Evolutionary conservation across 1,284 basidiomycete genomes (phyloP), one percentile per base, ranked within the genome.

Genomic region (Ceratobasidium sp.): DNA sequence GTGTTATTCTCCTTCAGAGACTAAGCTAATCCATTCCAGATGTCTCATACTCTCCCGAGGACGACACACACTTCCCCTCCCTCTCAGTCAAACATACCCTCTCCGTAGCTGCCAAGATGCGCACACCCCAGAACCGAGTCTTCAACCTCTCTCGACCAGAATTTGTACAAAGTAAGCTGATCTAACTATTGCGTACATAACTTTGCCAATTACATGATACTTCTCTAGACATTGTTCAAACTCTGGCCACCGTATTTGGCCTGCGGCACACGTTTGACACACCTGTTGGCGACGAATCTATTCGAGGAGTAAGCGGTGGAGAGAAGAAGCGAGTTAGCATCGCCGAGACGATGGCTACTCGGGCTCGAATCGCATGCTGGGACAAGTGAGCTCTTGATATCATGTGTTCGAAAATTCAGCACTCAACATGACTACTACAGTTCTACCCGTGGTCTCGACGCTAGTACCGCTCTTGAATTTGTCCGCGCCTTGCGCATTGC

Each of bases 271-370:
- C 92, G 0, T 86, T 86, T 76, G 85, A 92, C 79, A 96, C 94
- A 0, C 88, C 93, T 2, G 92, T 96, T 28, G 95, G 95, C 3
- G 89, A 95, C 83, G 91, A 90, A 4, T 87, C 88, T 3, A 85
- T 95, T 1, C 86, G 93, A 6, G 95, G 94, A 65, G 89, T 96
- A 0, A 91, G 90, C 31, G 95, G 94, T 26, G 95, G 95, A 60
- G 64, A 66, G 31, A 33, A 39, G 13, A 66, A 93, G 83, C 89
- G 94, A 49, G 93, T 94, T 0, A 92, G 90, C 0, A 92, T 95
- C 79, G 87, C 89, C 13, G 94, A 95, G 83, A 86, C 88, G 10
- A 83, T 94, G 58, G 58, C 58, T 26, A 28, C 42, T 89, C 85
- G 90, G 42, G 86, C 87, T 60, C 85, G 87, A 39, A 84, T 94